Evolutionary conservation across 2,329 filamentous ascomycete genomes (phyloP).

Genomic region (Claviceps cyperi): DNA sequence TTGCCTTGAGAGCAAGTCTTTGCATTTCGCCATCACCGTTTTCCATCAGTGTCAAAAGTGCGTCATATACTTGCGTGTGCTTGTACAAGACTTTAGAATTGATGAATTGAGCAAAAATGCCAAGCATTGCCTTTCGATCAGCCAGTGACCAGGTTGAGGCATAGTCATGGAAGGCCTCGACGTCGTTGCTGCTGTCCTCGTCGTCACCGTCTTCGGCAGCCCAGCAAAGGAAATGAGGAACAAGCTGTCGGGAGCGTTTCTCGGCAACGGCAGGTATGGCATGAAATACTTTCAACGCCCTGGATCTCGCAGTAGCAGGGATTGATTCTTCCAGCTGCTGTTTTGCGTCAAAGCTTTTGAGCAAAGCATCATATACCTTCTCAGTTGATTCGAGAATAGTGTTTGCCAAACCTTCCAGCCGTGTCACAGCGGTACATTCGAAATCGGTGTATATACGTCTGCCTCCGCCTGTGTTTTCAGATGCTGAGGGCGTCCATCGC

Average conservation of each 20-base stretch:
- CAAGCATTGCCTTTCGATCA: conserved; percentile 73
- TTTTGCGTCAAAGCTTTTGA: conserved; percentile 47
- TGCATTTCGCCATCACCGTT: conserved; percentile 90
- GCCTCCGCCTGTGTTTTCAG: conserved; percentile 19
- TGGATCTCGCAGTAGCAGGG: conserved; percentile 48
- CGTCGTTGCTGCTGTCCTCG: conserved; percentile 21
- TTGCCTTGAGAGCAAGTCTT: conserved; percentile 66
- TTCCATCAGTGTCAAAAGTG: conserved; percentile 59
- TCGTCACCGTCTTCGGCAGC: conserved; percentile 37
- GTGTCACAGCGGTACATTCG: conserved; percentile 63
- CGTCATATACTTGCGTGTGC: conserved; percentile 58
- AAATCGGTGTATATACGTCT: conserved; percentile 52
- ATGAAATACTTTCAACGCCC: conserved; percentile 66
- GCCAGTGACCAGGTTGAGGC: conserved; percentile 50
- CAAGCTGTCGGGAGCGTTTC: conserved; percentile 68
- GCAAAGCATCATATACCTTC: conserved; percentile 42
- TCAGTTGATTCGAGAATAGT: conserved; percentile 38
- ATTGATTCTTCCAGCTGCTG: conserved; percentile 40
- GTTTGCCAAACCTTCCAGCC: conserved; percentile 37
- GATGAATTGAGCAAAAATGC: conserved; percentile 67
- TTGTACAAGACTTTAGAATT: conserved; percentile 79
- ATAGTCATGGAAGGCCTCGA: conserved; percentile 20
- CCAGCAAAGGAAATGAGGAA: conserved; percentile 79
- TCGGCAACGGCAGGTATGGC: conserved; percentile 66
- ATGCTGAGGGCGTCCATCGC: conserved; percentile 32